phyloP scores from a whole-genome alignment of 2,329 filamentous ascomycete genomes.

The Passalora sequoiae region DNA sequence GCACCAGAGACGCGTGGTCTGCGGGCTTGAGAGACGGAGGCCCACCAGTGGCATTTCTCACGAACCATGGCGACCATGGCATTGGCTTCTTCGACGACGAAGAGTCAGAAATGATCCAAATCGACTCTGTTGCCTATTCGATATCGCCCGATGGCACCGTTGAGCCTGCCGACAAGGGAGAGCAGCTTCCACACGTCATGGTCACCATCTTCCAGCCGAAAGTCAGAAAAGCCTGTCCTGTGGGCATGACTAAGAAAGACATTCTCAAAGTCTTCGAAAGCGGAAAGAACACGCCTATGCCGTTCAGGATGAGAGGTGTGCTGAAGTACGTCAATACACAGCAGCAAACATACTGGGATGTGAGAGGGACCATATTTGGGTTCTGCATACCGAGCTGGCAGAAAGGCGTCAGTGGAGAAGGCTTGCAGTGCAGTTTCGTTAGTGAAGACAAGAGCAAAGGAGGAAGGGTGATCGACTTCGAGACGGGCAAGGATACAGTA shows the following conservation, averaged over 20 bases:
- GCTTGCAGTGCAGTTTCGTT: conserved; percentile 37
- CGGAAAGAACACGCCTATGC: conserved; percentile 38
- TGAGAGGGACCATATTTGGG: conserved; percentile 39
- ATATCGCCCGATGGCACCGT: conserved; percentile 33
- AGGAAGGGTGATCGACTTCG: conserved; percentile 37
- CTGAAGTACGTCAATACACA: conserved; percentile 35
- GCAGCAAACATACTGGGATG: conserved; percentile 29
- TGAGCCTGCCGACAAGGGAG: conserved; percentile 30
- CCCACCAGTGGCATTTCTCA: conserved; percentile 34
- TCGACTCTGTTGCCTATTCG: conserved; percentile 34
- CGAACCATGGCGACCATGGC: conserved; percentile 41
- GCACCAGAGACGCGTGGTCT: conserved; percentile 35
- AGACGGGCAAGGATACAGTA: conserved; percentile 31
- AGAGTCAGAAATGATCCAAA: conserved; percentile 33
- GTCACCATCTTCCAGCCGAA: conserved; percentile 39
- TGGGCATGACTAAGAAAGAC: conserved; percentile 22
- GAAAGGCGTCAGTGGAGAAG: conserved; percentile 37
- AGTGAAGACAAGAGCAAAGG: conserved; percentile 33
- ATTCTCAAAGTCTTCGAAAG: conserved; percentile 27
- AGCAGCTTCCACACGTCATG: conserved; percentile 38
- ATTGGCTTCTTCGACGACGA: conserved; percentile 38
- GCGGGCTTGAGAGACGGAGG: conserved; percentile 36
- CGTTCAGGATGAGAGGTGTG: conserved; percentile 35
- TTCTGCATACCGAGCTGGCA: conserved; percentile 39
- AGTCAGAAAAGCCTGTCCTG: conserved; percentile 29